Evolutionary conservation across 2,329 filamentous ascomycete genomes (phyloP), one percentile per base, ranked within the genome.

Genomic region (Beauveria bassiana): DNA sequence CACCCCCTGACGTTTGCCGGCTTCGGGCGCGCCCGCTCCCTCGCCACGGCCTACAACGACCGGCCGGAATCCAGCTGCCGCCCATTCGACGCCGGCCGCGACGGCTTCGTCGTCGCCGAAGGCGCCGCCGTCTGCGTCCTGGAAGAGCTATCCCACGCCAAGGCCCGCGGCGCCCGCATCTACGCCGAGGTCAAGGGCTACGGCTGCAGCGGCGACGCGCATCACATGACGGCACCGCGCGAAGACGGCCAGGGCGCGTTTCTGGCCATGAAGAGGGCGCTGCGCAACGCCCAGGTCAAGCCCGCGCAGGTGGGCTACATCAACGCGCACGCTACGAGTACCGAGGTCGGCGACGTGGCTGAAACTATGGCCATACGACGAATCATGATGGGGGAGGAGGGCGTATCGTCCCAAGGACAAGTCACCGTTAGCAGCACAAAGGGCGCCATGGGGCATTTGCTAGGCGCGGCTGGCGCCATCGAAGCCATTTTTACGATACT

Each of bases 321-420:
- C 70, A 99, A 98, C 70, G 95, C 95, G 1, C 95, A 99, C 71
- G 95, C 93, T 1, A 99, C 95, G 1, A 90, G 90, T 24, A 99
- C 93, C 0, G 74, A 81, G 7, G 81, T 98, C 2, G 95, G 95
- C 0, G 95, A 99, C 75, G 82, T 84, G 24, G 93, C 95, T 1
- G 95, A 99, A 75, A 93, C 93, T 56, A 77, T 80, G 8, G 95
- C 95, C 0, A 93, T 98, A 67, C 87, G 86, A 64, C 77, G 83
- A 0, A 74, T 99, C 45, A 86, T 98, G 76, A 78, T 91, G 10
- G 90, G 89, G 0, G 82, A 86, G 24, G 83, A 89, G 20, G 91
- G 91, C 0, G 81, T 86, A 61, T 68, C 74, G 1, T 78, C 76
- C 2, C 82, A 89, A 46, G 76, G 77, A 2, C 75, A 90, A 9